Conservation (phyloP, 179 eudicot genomes). For the Amaranthus tricolor region DNA sequence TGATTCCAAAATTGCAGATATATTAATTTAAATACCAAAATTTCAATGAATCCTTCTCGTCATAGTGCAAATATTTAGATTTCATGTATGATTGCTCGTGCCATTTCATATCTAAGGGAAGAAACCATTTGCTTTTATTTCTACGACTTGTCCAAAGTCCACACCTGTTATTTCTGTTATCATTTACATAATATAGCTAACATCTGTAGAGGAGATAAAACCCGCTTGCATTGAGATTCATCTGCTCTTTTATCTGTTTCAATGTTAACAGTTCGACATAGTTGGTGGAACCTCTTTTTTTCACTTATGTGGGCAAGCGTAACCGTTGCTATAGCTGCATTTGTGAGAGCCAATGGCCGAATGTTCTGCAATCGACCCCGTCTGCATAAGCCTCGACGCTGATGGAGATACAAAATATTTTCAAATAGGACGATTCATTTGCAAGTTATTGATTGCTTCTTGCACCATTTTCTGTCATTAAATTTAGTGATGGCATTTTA, state of each 20-base stretch:
- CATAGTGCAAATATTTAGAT: too few relatives aligned
- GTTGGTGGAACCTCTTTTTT: conserved; percentile 58
- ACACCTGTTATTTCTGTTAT: too few relatives aligned
- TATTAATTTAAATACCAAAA: too few relatives aligned
- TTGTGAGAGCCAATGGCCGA: conserved; percentile 81
- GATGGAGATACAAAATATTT: conserved; percentile 8
- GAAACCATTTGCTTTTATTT: too few relatives aligned
- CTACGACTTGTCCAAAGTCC: too few relatives aligned
- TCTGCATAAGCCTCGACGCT: conserved; percentile 44
- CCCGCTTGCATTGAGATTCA: too few relatives aligned
- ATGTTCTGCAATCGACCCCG: conserved; percentile 92
- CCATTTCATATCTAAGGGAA: too few relatives aligned
- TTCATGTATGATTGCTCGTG: too few relatives aligned
- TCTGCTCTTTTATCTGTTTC: not conserved
- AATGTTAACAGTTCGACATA: conserved; percentile 50
- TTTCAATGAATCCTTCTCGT: too few relatives aligned
- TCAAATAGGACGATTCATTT: not conserved
- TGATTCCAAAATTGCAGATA: too few relatives aligned
- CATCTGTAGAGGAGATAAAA: too few relatives aligned
- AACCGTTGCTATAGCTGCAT: conserved; percentile 59
- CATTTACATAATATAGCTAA: too few relatives aligned
- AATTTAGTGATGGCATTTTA: conserved; percentile 7
- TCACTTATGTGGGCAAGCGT: conserved; percentile 82
- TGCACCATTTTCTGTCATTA: not conserved
- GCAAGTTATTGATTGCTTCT: conserved; percentile 5